Evolutionary conservation across 768 basidiomycete genomes (phyloP).

Genomic region (Gelatoporia subvermispora): DNA sequence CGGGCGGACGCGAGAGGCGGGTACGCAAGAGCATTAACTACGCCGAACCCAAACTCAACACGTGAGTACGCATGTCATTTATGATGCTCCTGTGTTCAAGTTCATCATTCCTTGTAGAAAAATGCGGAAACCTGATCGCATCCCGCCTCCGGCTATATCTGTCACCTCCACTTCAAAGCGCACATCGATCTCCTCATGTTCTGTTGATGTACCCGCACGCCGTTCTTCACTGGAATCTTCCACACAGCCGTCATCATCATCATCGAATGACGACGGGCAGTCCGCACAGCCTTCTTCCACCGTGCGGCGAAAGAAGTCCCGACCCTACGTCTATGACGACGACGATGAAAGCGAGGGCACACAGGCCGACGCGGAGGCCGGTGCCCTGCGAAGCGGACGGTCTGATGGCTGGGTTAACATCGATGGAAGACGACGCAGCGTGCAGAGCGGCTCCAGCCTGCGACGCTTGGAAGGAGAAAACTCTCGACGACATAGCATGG

Average conservation of each 20-base stretch:
- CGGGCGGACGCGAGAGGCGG: conserved; percentile 45
- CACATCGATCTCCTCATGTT: conserved; percentile 13
- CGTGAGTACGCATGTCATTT: conserved; percentile 41
- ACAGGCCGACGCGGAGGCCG: conserved; percentile 68
- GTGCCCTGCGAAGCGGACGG: conserved; percentile 20
- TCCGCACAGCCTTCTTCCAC: conserved; percentile 11
- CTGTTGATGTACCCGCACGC: conserved; percentile 15
- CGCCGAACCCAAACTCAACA: conserved; percentile 83
- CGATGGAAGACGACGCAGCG: conserved; percentile 49
- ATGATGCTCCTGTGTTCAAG: conserved; percentile 1
- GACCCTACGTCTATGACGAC: conserved; percentile 41
- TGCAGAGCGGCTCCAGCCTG: conserved; percentile 17
- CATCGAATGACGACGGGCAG: conserved; percentile 4
- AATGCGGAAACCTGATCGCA: conserved; percentile 81
- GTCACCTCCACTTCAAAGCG: conserved; percentile 18
- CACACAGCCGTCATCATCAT: conserved; percentile 7
- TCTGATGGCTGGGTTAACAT: conserved; percentile 44
- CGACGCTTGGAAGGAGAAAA: conserved; percentile 43
- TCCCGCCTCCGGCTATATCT: conserved; percentile 21
- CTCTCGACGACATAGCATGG: conserved; percentile 62
- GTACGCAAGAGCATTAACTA: conserved; percentile 81
- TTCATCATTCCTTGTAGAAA: conserved; percentile 42
- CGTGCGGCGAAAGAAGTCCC: conserved; percentile 50
- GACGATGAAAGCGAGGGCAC: conserved; percentile 63
- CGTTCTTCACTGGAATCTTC: too few relatives aligned